phyloP scores from a whole-genome alignment of 108 stramenopile genomes.

The Cyclotella sp. region DNA sequence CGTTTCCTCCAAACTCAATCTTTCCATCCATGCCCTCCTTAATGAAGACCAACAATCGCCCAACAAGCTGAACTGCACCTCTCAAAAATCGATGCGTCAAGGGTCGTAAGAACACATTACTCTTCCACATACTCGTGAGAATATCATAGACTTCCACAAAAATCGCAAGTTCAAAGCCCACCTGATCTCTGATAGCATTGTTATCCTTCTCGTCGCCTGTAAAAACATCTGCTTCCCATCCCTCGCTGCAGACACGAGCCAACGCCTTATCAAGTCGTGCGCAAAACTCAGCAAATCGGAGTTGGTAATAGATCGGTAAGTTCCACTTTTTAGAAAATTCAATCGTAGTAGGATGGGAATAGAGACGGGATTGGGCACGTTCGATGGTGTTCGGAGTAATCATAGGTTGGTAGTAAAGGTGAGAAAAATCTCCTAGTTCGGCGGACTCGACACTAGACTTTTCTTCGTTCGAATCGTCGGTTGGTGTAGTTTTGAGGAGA shows the following conservation, averaged over 20 bases:
- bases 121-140: constrained; percentile 65
- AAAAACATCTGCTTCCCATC: constrained; percentile 83
- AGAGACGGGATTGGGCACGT: constrained; percentile 77
- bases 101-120: constrained; percentile 76
- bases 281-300: constrained; percentile 87
- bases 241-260: constrained; percentile 60
- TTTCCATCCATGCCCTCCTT: constrained; percentile 78
- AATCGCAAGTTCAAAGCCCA: constrained; percentile 80
- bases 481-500: constrained; percentile 44
- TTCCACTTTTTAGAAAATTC: constrained; percentile 91
- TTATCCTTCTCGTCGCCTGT: constrained; percentile 54
- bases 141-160: constrained; percentile 84
- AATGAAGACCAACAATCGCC: constrained; percentile 74
- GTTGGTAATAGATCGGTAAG: constrained; percentile 90
- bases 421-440: constrained; percentile 47
- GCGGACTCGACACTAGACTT: constrained; percentile 6
- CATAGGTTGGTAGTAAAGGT: constrained; percentile 63
- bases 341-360: constrained; percentile 78
- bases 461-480: constrained; percentile 7
- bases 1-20: constrained; percentile 70
- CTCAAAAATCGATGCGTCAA: constrained; percentile 81
- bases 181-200: constrained; percentile 49
- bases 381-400: constrained; percentile 51
- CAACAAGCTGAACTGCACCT: constrained; percentile 80
- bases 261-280: constrained; percentile 79